Conservation (phyloP, 1,139 yeast species). For the Arxiozyma heterogenica region DNA sequence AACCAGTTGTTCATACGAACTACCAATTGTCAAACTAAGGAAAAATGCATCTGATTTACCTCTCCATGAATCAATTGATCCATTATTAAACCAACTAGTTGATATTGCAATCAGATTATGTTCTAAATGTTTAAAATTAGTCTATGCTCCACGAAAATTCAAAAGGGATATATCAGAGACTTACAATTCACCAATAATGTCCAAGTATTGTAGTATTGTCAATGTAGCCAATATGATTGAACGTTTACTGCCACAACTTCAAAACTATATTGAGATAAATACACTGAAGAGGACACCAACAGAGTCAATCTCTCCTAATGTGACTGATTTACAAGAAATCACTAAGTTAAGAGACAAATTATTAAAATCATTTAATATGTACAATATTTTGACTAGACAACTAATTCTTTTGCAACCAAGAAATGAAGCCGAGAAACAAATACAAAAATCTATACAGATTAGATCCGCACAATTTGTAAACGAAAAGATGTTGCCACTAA, state of each 20-base stretch:
- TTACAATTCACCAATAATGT: constrained; percentile 18
- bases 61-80: constrained; percentile 10
- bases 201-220: constrained; percentile 31
- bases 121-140: constrained; percentile 51
- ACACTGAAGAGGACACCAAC: constrained; percentile 10
- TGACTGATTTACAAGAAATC: constrained; percentile 31
- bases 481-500: constrained; percentile 46
- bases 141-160: constrained; percentile 51
- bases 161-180: constrained; percentile 31
- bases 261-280: constrained; percentile 32
- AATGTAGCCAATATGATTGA: constrained; percentile 34
- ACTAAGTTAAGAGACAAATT: constrained; percentile 36
- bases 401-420: constrained; percentile 28
- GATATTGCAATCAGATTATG: constrained; percentile 45
- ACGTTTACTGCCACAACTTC: constrained; percentile 36
- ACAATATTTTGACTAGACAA: constrained; percentile 38
- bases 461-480: constrained; percentile 44
- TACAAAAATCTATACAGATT: constrained; percentile 40
- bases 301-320: constrained; percentile 21
- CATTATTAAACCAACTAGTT: constrained; percentile 11
- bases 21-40: constrained; percentile 43
- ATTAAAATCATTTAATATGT: constrained; percentile 38
- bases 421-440: constrained; percentile 34
- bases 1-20: constrained; percentile 62
- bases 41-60: constrained; percentile 28